Evolutionary conservation across 768 basidiomycete species (phyloP), one percentile per base, ranked within the genome.

Genomic region (Trametes maxima): DNA sequence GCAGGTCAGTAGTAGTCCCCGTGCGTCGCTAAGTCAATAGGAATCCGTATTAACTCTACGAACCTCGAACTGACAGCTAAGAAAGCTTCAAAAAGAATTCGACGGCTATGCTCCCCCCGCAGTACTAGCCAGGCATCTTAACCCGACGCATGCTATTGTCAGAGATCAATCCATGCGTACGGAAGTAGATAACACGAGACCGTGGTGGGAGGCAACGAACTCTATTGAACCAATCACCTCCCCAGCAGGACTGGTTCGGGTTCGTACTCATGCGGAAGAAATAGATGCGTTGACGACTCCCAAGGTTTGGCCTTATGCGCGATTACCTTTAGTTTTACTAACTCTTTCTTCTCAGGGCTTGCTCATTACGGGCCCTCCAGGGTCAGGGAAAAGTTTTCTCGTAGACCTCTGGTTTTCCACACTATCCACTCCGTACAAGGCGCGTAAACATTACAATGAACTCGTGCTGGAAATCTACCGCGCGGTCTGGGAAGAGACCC

Each of bases 391-490:
- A 69, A 82, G 80, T 45, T 78, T 85, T 57, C 70, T 86, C 21
- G 76, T 84, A 48, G 81, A 85, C 66, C 74, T 85, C 14, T 86
- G 85, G 80, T 83, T 78, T 69, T 70, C 79, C n/a, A 71, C 79
- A 21, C 65, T 86, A 1, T 82, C 82, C 0, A 81, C 82, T 0
- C 76, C 75, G 13, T 77, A 80, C 72, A 86, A 86, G 70, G 73
- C 77, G 5, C 78, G 84, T 40, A 80, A 80, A 55, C 85, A 86
- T 70, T 86, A 85, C 69, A 83, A 78, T 68, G 76, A 82, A 56
- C 79, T 85, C 62, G 79, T 85, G 0, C 74, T 87, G 3, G 80
- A 80, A 37, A 74, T 87, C 6, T 85, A 85, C 67, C 78, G 79
- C 21, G 81, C 76, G 16, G 81, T 84, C 0, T 85, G 82, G 77